phyloP scores from a whole-genome alignment of 192 early-diverging fungal genomes.

The Umbelopsis sp. region DNA sequence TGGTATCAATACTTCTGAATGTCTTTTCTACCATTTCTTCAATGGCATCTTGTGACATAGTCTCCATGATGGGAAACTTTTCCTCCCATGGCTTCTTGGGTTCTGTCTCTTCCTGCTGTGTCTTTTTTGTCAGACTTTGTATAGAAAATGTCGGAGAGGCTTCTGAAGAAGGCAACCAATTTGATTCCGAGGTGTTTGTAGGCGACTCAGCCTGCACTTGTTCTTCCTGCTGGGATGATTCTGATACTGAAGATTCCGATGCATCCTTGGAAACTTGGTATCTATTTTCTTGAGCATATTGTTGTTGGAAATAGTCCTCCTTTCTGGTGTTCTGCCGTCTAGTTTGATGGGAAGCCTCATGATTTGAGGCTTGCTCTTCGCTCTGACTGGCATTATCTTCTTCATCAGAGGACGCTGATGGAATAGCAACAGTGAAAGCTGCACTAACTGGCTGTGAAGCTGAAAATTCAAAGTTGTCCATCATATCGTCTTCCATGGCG shows the following conservation, averaged over 20 bases:
- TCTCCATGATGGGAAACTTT: conserved; percentile 89
- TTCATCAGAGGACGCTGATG: conserved; percentile 44
- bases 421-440: conserved; percentile 85
- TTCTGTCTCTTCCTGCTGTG: conserved; percentile 11
- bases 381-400: conserved; percentile 21
- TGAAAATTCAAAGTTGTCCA: conserved; percentile 81
- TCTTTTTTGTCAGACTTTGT: not conserved
- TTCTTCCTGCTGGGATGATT: not conserved
- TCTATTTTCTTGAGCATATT: conserved; percentile 20
- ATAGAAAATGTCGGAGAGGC: not conserved
- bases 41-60: conserved; percentile 90
- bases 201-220: not conserved
- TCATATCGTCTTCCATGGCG: conserved; percentile 86
- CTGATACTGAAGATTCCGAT: not conserved
- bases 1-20: conserved; percentile 63
- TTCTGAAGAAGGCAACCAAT: conserved; percentile 4
- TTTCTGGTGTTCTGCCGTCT: conserved; percentile 21
- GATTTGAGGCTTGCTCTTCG: not conserved
- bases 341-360: not conserved
- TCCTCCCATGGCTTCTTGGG: conserved; percentile 42
- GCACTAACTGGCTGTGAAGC: conserved; percentile 87
- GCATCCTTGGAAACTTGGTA: not conserved
- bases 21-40: conserved; percentile 93
- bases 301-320: conserved; percentile 28
- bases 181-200: not conserved